Evolutionary conservation across 2,329 filamentous ascomycete species (phyloP).

Genomic region (Chaetomium sp.): DNA sequence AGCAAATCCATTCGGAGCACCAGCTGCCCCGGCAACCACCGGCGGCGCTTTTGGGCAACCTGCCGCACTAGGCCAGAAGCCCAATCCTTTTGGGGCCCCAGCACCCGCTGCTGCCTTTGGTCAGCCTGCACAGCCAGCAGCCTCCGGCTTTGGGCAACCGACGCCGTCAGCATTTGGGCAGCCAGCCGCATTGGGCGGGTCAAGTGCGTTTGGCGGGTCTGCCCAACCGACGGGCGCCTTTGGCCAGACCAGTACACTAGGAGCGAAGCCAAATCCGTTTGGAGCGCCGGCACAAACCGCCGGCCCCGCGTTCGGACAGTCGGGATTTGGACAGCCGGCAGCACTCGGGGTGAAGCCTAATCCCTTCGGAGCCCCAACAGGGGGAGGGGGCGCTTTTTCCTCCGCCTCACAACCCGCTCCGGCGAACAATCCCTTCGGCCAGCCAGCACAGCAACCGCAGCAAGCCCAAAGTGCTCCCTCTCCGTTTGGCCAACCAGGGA

Average conservation of each 20-base stretch:
- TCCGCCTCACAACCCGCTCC: slow-evolving; percentile 28
- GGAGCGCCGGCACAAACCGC: slow-evolving; percentile 39
- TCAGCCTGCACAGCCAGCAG: slow-evolving; percentile 41
- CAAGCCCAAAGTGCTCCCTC: slow-evolving; percentile 23
- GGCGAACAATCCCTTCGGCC: slow-evolving; percentile 38
- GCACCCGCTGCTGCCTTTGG: slow-evolving; percentile 47
- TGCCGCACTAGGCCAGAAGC: slow-evolving; percentile 39
- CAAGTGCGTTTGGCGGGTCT: slow-evolving; percentile 38
- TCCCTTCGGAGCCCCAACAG: slow-evolving; percentile 41
- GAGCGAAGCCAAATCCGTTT: slow-evolving; percentile 38
- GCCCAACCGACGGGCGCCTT: slow-evolving; percentile 33
- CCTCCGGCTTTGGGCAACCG: slow-evolving; percentile 44
- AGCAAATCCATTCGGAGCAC: slow-evolving; percentile 50
- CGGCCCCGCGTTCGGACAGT: slow-evolving; percentile 32
- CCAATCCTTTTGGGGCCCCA: slow-evolving; percentile 50
- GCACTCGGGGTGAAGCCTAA: slow-evolving; percentile 36
- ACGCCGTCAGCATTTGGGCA: slow-evolving; percentile 45
- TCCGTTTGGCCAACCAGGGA: slow-evolving; percentile 38
- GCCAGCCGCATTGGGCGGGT: slow-evolving; percentile 20
- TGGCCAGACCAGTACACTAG: slow-evolving; percentile 38
- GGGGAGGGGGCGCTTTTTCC: slow-evolving; percentile 33
- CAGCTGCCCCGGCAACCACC: slow-evolving; percentile 14
- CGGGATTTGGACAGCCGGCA: slow-evolving; percentile 40
- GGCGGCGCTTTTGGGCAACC: slow-evolving; percentile 46
- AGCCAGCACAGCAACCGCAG: slow-evolving; percentile 30